Evolutionary conservation across 768 basidiomycete species (phyloP).

Genomic region (Serendipita sp.): DNA sequence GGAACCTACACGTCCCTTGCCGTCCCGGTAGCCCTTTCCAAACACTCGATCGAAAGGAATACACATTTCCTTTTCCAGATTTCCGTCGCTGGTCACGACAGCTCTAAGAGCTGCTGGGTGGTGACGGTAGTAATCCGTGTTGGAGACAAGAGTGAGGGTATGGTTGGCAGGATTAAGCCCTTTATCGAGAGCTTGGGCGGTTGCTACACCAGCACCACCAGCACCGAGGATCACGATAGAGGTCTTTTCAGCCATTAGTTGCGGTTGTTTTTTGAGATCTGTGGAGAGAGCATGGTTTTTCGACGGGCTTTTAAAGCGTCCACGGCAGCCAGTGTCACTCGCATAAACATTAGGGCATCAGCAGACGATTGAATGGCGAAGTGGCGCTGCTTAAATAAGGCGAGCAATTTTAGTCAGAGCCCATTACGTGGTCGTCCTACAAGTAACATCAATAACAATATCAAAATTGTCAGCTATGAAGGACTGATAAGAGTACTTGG

Average conservation of each 20-base stretch:
- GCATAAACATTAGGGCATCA: too few species aligned
- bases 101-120: slow-evolving; percentile 39
- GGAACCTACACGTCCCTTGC: slow-evolving; percentile 17
- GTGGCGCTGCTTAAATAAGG: too few species aligned
- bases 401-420: too few species aligned
- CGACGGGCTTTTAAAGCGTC: too few species aligned
- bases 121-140: slow-evolving; percentile 33
- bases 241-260: not conserved
- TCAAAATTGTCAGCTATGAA: too few species aligned
- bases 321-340: too few species aligned
- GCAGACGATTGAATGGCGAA: too few species aligned
- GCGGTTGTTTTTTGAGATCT: too few species aligned
- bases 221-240: slow-evolving; percentile 8
- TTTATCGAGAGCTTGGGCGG: not conserved
- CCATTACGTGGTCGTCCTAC: too few species aligned
- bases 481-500: too few species aligned
- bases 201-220: not conserved
- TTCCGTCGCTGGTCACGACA: slow-evolving; percentile 28
- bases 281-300: too few species aligned
- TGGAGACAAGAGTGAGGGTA: slow-evolving; percentile 36
- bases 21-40: slow-evolving; percentile 20
- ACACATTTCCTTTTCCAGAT: slow-evolving; percentile 28
- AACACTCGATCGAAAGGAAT: slow-evolving; percentile 39
- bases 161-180: not conserved
- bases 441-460: too few species aligned